Conservation (phyloP, 441 rosid genomes). For the Gossypium lobatum region DNA sequence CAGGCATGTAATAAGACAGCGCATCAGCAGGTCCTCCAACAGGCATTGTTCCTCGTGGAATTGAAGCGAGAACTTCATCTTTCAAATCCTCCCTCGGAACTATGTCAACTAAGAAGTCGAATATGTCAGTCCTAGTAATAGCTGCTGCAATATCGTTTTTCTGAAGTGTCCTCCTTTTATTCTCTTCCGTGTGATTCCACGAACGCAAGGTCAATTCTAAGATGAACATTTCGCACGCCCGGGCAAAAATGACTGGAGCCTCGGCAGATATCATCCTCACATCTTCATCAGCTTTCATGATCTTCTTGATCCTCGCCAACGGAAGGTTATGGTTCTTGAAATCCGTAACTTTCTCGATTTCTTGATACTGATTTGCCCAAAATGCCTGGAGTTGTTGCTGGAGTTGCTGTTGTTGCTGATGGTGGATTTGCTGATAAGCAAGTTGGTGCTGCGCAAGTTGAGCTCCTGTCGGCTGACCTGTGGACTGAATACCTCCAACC, state of each 20-base stretch:
- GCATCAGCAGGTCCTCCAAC: slow-evolving; percentile 60
- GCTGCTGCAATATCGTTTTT: slow-evolving; percentile 51
- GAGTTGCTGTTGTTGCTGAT: slow-evolving; percentile 45
- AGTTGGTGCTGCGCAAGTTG: slow-evolving; percentile 65
- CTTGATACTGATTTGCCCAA: slow-evolving; percentile 42
- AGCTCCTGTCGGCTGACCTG: slow-evolving; percentile 46
- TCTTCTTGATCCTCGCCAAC: slow-evolving; percentile 48
- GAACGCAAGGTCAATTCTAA: slow-evolving; percentile 40
- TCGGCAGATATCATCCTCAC: slow-evolving; percentile 51
- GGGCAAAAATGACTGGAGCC: slow-evolving; percentile 42
- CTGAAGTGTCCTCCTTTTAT: slow-evolving; percentile 47
- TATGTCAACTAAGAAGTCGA: slow-evolving; percentile 45
- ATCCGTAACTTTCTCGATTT: slow-evolving; percentile 36
- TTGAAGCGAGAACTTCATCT: slow-evolving; percentile 60
- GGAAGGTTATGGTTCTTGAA: slow-evolving; percentile 52
- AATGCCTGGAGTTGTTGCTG: slow-evolving; percentile 55
- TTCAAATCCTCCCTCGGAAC: slow-evolving; percentile 48
- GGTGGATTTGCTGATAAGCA: slow-evolving; percentile 56
- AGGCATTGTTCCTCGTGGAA: slow-evolving; percentile 63
- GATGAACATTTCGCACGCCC: slow-evolving; percentile 53
- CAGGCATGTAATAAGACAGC: slow-evolving; percentile 67
- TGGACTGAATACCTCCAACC: slow-evolving; percentile 36
- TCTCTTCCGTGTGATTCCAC: slow-evolving; percentile 52
- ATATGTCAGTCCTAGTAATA: slow-evolving; percentile 42
- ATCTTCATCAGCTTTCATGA: slow-evolving; percentile 53